Base-by-base conservation (phyloP, 495 filamentous ascomycete genomes). In the Penicillium mononematosum region DNA sequence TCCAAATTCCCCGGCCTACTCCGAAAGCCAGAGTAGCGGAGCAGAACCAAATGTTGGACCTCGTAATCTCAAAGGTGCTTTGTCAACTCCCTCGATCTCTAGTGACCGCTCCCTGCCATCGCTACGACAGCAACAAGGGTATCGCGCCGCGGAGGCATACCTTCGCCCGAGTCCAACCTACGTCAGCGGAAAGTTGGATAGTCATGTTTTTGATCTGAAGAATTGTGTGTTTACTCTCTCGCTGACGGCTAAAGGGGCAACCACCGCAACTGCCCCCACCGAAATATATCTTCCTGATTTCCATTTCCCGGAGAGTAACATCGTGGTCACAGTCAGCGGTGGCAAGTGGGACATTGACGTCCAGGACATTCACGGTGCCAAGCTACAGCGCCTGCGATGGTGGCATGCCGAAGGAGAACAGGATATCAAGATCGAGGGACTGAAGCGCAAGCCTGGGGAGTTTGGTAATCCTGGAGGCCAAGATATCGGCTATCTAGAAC, bases 381-480 rank as follows among this genome's bases (percentile, higher is more conserved):
- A 82, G 64, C 63, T 88, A 19, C 94, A 95, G 70, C 78, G 82
- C 45, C 75, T 98, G 25, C 81, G 80, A 60, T 98, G 94, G 94
- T 96, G 90, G 90, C 91, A 98, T 72, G 85, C 81, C 5, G 85
- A 85, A 45, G 95, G 93, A 0, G 81, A 91, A 56, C 93, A 98
- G 72, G 81, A 77, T 24, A 79, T 98, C 60, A 90, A 81, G 59
- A 78, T 97, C 19, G 86, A 83, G 52, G 94, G 94, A 0, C 75
- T 92, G 14, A 83, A 87, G 68, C 79, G 81, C 53, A 84, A 83
- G 64, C 74, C 78, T 17, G 78, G 78, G 17, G 79, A 77, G 17
- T 32, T 62, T 50, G 45, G 53, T 2, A 61, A 60, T 24, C 55
- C 59, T 8, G 66, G 66, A 9, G 71, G 65, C 9, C 84, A 88